Evolutionary conservation across 192 early-diverging fungal genomes (phyloP).

Genomic region (Lobosporangium transversale): DNA sequence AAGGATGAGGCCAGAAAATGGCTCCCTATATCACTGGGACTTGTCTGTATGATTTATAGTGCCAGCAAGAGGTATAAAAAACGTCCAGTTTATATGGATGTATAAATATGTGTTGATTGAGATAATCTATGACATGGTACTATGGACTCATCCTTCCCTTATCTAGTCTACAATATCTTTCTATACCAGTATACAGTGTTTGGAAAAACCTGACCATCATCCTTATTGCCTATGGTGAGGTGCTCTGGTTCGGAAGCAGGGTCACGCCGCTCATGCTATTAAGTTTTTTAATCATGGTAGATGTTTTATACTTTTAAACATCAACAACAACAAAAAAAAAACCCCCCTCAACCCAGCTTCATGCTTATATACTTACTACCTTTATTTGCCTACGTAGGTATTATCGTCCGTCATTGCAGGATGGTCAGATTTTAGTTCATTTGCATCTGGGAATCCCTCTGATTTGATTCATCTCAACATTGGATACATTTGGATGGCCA

Average conservation of each 20-base stretch:
- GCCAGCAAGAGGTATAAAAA: conserved; percentile 81
- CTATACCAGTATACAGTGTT: conserved; percentile 95
- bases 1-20: conserved; percentile 72
- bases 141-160: background rate
- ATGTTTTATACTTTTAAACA: too few relatives aligned
- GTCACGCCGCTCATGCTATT: conserved; percentile 85
- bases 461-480: conserved; percentile 37
- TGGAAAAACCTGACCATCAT: conserved; percentile 99
- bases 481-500: conserved; percentile 90
- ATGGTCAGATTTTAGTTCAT: conserved; percentile 73
- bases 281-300: conserved; percentile 86
- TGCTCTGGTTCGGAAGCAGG: conserved; percentile 81
- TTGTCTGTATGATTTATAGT: conserved; percentile 97
- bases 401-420: conserved; percentile 90
- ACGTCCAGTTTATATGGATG: background rate
- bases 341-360: too few relatives aligned
- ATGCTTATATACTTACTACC: too few relatives aligned
- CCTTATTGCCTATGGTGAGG: conserved; percentile 94
- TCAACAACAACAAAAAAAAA: too few relatives aligned
- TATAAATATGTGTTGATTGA: background rate
- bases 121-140: background rate
- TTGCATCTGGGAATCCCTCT: conserved; percentile 22
- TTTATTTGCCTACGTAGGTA: conserved; percentile 58
- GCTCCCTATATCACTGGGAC: conserved; percentile 85
- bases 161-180: conserved; percentile 82